Percentiles rank a stretch among this genome's conserved stretches.
These are phyloP conservation scores for Alternaria sp. DNA, from an alignment of 2,329 filamentous ascomycete genomes.

Conservation along the genomic window DNA sequence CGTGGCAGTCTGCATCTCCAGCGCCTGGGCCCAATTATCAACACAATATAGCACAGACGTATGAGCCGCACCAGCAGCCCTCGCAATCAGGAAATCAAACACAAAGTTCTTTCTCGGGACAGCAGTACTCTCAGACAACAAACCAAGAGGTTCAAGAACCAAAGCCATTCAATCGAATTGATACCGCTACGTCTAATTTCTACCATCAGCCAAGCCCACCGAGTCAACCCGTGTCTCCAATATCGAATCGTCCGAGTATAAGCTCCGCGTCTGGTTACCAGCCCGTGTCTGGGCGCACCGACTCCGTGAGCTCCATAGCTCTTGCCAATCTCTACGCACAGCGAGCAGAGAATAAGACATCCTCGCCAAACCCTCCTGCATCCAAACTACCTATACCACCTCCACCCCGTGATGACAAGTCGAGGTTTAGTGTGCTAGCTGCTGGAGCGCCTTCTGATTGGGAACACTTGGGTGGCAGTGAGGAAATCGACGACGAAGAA, in stretches of 20 bases:
- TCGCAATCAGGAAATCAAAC: constrained; percentile 37
- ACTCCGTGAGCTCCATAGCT: constrained; percentile 45
- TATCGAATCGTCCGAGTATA: constrained; percentile 39
- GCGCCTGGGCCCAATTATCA: constrained; percentile 17
- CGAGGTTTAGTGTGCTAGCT: constrained; percentile 45
- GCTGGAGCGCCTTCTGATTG: constrained; percentile 49
- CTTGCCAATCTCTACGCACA: constrained; percentile 40
- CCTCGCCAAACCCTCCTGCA: constrained; percentile 35
- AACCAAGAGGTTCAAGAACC: constrained; percentile 38
- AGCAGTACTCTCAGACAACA: constrained; percentile 26
- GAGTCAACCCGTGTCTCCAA: constrained; percentile 46
- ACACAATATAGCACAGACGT: constrained; percentile 17
- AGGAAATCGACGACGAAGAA: constrained; percentile 49
- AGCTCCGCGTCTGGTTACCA: constrained; percentile 31
- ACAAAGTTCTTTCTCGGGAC: constrained; percentile 26
- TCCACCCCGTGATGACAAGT: constrained; percentile 37
- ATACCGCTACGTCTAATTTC: constrained; percentile 35
- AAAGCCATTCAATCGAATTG: constrained; percentile 35
- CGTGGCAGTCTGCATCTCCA: constrained; percentile 32
- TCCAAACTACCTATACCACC: constrained; percentile 33
- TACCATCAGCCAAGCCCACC: constrained; percentile 38
- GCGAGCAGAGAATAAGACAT: constrained; percentile 31
- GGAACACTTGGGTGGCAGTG: constrained; percentile 46
- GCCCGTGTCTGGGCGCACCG: constrained; percentile 31
- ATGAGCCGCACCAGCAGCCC: constrained; percentile 20